Evolutionary conservation across 2,329 filamentous ascomycete species (phyloP), one percentile per base, ranked within the genome.

Genomic region (Pleoardoris graminearum): DNA sequence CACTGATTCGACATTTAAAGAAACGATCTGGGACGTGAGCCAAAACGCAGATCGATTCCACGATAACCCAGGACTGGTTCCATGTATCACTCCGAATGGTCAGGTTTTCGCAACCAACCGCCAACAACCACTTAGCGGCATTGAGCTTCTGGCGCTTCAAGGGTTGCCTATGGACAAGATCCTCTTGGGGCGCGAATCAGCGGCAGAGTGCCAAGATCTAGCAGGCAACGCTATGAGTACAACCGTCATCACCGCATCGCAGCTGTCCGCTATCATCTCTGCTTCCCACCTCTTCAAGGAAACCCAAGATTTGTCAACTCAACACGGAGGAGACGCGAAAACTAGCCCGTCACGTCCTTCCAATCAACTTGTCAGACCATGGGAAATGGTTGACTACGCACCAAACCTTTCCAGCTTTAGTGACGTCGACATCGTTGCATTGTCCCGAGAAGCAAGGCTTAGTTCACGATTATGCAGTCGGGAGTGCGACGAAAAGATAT

Each of bases 1-100:
- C 0, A 83, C 79, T 53, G 88, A 91, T 62, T 78, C 81, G 35
- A 74, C 77, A 12, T 83, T 75, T 65, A 86, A 86, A 65, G 79
- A 78, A 74, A 46, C 52, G 6, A 57, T 70, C 2, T 79, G 85
- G 58, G 86, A 93, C 53, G 73, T 90, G 0, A 89, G 86, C 5
- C 89, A 92, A 63, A 91, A 91, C 47, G 79, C 90, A 7, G 86
- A 90, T 62, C 78, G 87, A 12, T 78, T 80, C 10, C 71, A 70
- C 1, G 78, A 83, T 45, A 69, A 68, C 0, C 70, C 81, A 35
- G 89, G 88, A 0, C 77, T 89, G 5, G 75, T 82, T 2, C 80
- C 82, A 0, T 92, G 89, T 63, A 76, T 91, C 8, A 90, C 88
- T 0, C 89, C 89, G 0, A 76, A 66, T 5, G 87, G 86, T 0